phyloP scores from a whole-genome alignment of 2,329 filamentous ascomycete genomes.

The Cadophora luteo-olivacea region DNA sequence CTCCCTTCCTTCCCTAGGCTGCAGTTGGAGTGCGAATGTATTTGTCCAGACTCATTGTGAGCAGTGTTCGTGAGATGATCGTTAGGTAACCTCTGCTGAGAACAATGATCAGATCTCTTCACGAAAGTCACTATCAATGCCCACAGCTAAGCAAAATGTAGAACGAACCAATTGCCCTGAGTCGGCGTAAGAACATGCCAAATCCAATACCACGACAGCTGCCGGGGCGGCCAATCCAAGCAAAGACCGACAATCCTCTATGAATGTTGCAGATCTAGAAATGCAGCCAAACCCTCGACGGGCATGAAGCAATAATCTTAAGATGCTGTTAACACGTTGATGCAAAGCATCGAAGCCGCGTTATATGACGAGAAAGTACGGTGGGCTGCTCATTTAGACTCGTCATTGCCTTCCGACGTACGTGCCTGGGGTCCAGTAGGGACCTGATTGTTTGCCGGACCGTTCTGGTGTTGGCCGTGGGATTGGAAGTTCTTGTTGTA shows the following conservation, averaged over 20 bases:
- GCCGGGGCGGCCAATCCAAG: slow-evolving; percentile 35
- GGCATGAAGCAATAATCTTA: slow-evolving; percentile 34
- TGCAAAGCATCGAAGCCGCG: slow-evolving; percentile 43
- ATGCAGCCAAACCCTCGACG: slow-evolving; percentile 37
- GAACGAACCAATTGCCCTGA: slow-evolving; percentile 38
- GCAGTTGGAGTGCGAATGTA: slow-evolving; percentile 39
- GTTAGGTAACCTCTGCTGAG: slow-evolving; percentile 38
- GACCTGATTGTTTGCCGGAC: slow-evolving; percentile 47
- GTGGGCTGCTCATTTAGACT: slow-evolving; percentile 52
- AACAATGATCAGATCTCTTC: slow-evolving; percentile 39
- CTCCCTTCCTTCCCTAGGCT: slow-evolving; percentile 43
- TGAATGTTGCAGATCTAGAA: slow-evolving; percentile 40
- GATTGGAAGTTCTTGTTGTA: slow-evolving; percentile 57
- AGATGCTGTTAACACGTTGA: slow-evolving; percentile 38
- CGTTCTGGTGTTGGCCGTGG: slow-evolving; percentile 48
- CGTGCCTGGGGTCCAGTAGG: slow-evolving; percentile 47
- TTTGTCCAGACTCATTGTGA: slow-evolving; percentile 39
- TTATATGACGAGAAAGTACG: slow-evolving; percentile 27
- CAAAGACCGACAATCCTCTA: slow-evolving; percentile 38
- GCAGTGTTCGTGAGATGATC: slow-evolving; percentile 36
- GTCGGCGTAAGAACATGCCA: slow-evolving; percentile 32
- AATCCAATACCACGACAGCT: slow-evolving; percentile 37
- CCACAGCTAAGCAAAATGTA: slow-evolving; percentile 40
- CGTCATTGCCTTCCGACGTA: slow-evolving; percentile 51
- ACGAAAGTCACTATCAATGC: slow-evolving; percentile 31